phyloP scores from a whole-genome alignment of 2,329 filamentous ascomycete genomes.

The Calcarisporium arbuscula region DNA sequence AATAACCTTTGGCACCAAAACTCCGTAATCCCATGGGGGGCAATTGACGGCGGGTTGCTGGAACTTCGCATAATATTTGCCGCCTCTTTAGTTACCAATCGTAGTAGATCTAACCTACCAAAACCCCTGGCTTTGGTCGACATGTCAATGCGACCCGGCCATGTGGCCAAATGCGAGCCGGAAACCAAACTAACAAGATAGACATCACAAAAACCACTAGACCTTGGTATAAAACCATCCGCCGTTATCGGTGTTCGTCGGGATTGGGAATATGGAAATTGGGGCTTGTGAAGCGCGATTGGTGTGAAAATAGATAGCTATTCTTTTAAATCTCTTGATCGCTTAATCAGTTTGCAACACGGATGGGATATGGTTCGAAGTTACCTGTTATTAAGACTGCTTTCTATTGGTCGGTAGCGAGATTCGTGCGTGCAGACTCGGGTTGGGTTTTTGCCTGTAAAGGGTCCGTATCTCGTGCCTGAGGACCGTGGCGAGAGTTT shows the following conservation, averaged over 20 bases:
- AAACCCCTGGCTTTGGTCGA: background rate
- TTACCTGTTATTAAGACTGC: background rate
- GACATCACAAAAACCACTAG: background rate
- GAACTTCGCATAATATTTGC: background rate
- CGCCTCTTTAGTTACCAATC: too few species aligned
- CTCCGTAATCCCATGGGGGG: constrained; percentile 2
- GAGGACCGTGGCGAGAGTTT: too few species aligned
- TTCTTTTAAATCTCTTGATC: too few species aligned
- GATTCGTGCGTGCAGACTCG: background rate
- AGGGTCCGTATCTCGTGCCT: background rate
- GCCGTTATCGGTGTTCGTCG: background rate
- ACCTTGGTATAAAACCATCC: constrained; percentile 1
- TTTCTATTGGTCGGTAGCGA: background rate
- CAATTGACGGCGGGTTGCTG: background rate
- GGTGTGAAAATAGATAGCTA: too few species aligned
- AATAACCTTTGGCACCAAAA: constrained; percentile 5
- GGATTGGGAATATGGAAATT: background rate
- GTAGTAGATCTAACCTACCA: background rate
- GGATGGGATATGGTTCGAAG: too few species aligned
- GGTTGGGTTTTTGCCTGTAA: background rate
- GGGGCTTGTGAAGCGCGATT: too few species aligned
- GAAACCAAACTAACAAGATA: too few species aligned
- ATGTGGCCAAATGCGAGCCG: background rate
- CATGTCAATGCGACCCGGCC: background rate
- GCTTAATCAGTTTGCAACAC: too few species aligned